phyloP scores from a whole-genome alignment of 1,139 yeast species.

The Suhomyces bokatorum region DNA sequence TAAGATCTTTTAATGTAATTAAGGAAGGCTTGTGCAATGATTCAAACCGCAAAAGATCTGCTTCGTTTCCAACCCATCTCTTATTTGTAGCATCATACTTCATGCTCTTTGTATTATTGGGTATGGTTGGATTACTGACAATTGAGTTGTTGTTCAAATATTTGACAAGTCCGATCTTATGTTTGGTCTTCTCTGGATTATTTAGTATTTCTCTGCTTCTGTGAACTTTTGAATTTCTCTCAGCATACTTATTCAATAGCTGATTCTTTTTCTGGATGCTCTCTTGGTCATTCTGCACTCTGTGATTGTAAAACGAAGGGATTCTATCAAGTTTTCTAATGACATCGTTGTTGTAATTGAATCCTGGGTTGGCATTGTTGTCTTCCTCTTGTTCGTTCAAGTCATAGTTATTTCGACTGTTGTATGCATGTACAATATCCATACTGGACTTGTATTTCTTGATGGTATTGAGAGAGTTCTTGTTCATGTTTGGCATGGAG shows the following conservation, averaged over 20 bases:
- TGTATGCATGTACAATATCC: slow-evolving; percentile 22
- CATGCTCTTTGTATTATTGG: slow-evolving; percentile 36
- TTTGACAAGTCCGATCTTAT: slow-evolving; percentile 34
- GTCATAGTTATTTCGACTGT: slow-evolving; percentile 13
- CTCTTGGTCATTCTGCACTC: slow-evolving; percentile 6
- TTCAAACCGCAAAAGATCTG: slow-evolving; percentile 43
- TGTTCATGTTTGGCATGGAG: slow-evolving; percentile 31
- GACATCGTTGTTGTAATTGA: slow-evolving; percentile 36
- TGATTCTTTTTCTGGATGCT: slow-evolving; percentile 21
- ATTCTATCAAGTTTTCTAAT: slow-evolving; percentile 43
- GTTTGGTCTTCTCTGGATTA: slow-evolving; percentile 15
- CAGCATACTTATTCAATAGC: slow-evolving; percentile 30
- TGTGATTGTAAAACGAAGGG: slow-evolving; percentile 40
- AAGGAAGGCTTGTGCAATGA: slow-evolving; percentile 34
- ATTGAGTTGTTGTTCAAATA: slow-evolving; percentile 30
- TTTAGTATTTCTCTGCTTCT: slow-evolving; percentile 4
- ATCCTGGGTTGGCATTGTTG: slow-evolving; percentile 20
- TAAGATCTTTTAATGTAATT: slow-evolving; percentile 35
- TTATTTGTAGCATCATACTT: slow-evolving; percentile 51
- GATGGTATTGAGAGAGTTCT: slow-evolving; percentile 16
- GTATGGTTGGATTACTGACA: slow-evolving; percentile 12
- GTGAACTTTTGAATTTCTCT: slow-evolving; percentile 17
- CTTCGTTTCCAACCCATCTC: slow-evolving; percentile 72
- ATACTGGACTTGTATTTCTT: slow-evolving; percentile 37
- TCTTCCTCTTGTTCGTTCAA: slow-evolving; percentile 14